phyloP scores from a whole-genome alignment of 1,284 basidiomycete genomes.

The Ganoderma lingzhi region DNA sequence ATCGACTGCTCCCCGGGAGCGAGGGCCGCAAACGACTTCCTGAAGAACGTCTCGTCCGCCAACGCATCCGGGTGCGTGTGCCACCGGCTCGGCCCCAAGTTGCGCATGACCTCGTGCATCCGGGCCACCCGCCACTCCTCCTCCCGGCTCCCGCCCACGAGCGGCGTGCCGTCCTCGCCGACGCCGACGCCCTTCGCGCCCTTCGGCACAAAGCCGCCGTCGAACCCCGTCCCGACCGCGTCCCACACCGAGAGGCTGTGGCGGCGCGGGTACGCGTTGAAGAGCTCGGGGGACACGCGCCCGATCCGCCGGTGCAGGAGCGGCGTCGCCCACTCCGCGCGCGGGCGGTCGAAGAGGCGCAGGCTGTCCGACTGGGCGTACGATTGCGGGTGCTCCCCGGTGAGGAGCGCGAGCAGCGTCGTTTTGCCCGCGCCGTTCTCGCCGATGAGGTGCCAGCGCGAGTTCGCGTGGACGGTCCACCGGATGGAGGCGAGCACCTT shows the following conservation, averaged over 20 bases:
- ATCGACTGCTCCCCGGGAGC: constrained; percentile 80
- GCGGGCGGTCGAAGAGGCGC: constrained; percentile 75
- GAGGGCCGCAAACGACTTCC: constrained; percentile 64
- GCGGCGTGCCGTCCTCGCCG: constrained; percentile 38
- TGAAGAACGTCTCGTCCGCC: constrained; percentile 49
- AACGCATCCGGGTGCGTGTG: constrained; percentile 20
- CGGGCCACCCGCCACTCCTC: constrained; percentile 54
- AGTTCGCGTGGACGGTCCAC: constrained; percentile 84
- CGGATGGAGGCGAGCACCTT: constrained; percentile 79
- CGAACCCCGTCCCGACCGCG: constrained; percentile 86
- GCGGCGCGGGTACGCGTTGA: constrained; percentile 88
- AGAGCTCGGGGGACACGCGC: constrained; percentile 89
- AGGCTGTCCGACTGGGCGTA: constrained; percentile 81
- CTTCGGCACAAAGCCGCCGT: constrained; percentile 75
- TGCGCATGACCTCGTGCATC: constrained; percentile 63
- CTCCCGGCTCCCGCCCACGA: constrained; percentile 44
- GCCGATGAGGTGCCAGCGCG: constrained; percentile 90
- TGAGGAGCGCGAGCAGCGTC: constrained; percentile 90
- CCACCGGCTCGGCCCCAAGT: constrained; percentile 70
- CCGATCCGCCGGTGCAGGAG: constrained; percentile 71
- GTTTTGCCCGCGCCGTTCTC: constrained; percentile 96
- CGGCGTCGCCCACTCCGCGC: constrained; percentile 67
- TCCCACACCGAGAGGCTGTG: constrained; percentile 78
- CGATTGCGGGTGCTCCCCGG: constrained; percentile 95
- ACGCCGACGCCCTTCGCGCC: constrained; percentile 57